phyloP scores from a whole-genome alignment of 345 rosid species.

The Laguncularia racemosa region DNA sequence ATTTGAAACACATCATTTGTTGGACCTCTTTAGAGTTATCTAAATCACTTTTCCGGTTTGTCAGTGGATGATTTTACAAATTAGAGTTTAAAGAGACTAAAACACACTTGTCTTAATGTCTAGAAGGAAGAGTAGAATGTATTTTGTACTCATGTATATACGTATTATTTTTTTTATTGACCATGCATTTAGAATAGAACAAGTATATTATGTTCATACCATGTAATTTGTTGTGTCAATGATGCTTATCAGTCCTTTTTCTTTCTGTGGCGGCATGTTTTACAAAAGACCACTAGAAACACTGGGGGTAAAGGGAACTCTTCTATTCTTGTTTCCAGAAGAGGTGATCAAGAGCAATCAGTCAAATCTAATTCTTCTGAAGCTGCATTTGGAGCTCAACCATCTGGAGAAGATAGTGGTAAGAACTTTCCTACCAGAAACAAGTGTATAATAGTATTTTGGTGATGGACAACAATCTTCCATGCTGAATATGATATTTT shows the following conservation, averaged over 20 bases:
- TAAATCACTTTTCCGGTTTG: neutral
- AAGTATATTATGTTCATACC: neutral
- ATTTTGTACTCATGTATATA: too few species aligned
- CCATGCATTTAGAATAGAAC: neutral
- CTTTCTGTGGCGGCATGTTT: constrained; percentile 40
- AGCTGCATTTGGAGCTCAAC: constrained; percentile 33
- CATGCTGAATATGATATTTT: neutral
- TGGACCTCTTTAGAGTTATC: neutral
- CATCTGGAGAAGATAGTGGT: constrained; percentile 43
- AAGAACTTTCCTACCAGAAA: constrained; percentile 1
- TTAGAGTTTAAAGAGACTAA: too few species aligned
- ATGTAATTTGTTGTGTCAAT: neutral
- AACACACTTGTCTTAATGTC: too few species aligned
- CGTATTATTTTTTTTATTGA: neutral
- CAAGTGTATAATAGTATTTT: neutral
- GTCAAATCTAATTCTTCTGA: constrained; percentile 25
- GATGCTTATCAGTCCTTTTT: constrained; percentile 4
- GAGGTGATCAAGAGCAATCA: constrained; percentile 33
- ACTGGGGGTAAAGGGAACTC: constrained; percentile 39
- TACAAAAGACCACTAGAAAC: constrained; percentile 33
- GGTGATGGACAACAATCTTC: neutral
- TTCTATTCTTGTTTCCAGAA: constrained; percentile 28
- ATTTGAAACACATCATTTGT: constrained; percentile 3
- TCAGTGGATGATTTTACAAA: too few species aligned
- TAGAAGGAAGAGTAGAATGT: too few species aligned